These are phyloP conservation scores for Dothistroma septosporum DNA, from an alignment of 2,329 filamentous ascomycete species.

Conservation along the genomic window DNA sequence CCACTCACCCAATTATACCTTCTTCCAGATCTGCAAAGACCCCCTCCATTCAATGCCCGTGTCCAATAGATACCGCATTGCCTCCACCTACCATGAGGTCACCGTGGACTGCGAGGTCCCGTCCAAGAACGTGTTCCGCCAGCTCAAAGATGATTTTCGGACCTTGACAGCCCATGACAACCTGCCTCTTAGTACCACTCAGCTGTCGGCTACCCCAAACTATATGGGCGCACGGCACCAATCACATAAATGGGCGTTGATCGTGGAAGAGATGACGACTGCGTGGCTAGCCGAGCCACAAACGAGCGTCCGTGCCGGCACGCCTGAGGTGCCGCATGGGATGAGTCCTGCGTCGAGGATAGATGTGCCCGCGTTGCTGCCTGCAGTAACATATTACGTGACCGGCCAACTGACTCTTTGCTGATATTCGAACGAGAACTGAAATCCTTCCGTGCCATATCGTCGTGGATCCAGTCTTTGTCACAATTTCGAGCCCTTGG, in stretches of 20 bases:
- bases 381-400: background rate
- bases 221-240: no score
- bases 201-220: background rate
- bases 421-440: no score
- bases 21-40: background rate
- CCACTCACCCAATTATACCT: background rate
- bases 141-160: constrained; percentile 12
- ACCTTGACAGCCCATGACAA: constrained; percentile 5
- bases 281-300: background rate
- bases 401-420: no score
- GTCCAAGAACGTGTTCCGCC: constrained; percentile 18
- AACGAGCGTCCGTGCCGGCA: background rate
- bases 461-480: no score
- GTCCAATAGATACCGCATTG: background rate
- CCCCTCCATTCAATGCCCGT: background rate
- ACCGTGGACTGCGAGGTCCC: constrained; percentile 15
- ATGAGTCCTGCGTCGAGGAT: background rate
- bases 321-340: background rate
- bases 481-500: no score
- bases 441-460: no score
- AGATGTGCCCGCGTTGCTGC: background rate
- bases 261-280: background rate
- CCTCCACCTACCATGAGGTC: background rate
- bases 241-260: background rate
- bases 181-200: background rate